Conservation (phyloP, 306 rosid genomes). For the Potentilla sterilis region DNA sequence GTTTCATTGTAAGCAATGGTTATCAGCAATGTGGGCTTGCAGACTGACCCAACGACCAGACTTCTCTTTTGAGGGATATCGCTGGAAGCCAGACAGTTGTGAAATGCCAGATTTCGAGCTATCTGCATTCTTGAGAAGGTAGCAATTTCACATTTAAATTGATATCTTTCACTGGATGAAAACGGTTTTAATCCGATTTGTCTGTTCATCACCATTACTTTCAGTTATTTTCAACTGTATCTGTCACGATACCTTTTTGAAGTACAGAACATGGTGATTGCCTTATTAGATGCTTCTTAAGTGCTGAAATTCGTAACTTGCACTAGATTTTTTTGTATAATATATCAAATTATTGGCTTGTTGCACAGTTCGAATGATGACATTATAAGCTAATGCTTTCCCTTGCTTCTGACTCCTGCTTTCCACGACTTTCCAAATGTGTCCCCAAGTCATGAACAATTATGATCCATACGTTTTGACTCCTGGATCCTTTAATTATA, state of each 20-base stretch:
- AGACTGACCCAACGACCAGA: conserved; percentile 71
- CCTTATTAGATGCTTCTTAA: background rate
- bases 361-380: background rate
- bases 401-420: background rate
- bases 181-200: background rate
- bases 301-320: background rate
- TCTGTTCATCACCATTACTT: conserved; percentile 9
- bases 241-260: background rate
- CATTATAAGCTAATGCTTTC: conserved; percentile 1
- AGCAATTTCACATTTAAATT: conserved; percentile 30
- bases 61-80: conserved; percentile 79
- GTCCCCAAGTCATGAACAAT: background rate
- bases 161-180: background rate
- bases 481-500: background rate
- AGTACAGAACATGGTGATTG: conserved; percentile 1
- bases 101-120: conserved; percentile 66
- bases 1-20: conserved; percentile 72
- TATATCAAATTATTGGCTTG: background rate
- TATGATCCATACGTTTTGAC: background rate
- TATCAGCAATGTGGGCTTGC: conserved; percentile 90
- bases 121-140: conserved; percentile 71
- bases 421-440: background rate
- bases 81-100: conserved; percentile 83
- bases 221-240: conserved; percentile 7
- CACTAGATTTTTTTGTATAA: background rate